A percentile compares a stretch with the other conserved stretches of the same genome.
These are phyloP conservation scores for Candida sojae DNA, from an alignment of 1,139 yeast species.

Conservation along the genomic window DNA sequence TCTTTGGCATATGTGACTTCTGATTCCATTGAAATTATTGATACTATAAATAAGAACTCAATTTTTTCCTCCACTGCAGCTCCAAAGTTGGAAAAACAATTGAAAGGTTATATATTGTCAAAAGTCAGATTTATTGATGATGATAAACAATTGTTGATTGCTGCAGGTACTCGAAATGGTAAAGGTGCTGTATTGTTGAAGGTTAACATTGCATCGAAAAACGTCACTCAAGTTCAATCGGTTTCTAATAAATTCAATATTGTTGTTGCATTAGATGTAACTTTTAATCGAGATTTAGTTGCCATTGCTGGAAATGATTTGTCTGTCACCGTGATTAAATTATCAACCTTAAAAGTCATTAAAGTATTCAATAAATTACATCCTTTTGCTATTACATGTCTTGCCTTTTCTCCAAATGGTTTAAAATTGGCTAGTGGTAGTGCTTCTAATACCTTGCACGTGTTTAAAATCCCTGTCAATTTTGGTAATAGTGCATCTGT, in stretches of 20 bases:
- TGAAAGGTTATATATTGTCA: slow-evolving; percentile 44
- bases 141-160: slow-evolving; percentile 49
- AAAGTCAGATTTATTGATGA: slow-evolving; percentile 62
- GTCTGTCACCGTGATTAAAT: slow-evolving; percentile 58
- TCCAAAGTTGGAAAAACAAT: slow-evolving; percentile 24
- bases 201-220: slow-evolving; percentile 44
- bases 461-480: slow-evolving; percentile 60
- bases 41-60: slow-evolving; percentile 43
- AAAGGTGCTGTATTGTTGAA: slow-evolving; percentile 40
- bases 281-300: slow-evolving; percentile 46
- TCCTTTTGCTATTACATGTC: slow-evolving; percentile 76
- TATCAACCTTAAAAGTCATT: slow-evolving; percentile 51
- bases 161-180: slow-evolving; percentile 52
- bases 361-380: slow-evolving; percentile 64
- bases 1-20: slow-evolving; percentile 60
- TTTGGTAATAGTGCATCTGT: slow-evolving; percentile 46
- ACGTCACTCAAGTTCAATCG: slow-evolving; percentile 41
- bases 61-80: slow-evolving; percentile 32
- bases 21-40: slow-evolving; percentile 51
- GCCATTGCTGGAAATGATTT: slow-evolving; percentile 80
- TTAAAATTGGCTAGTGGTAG: slow-evolving; percentile 72
- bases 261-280: slow-evolving; percentile 68
- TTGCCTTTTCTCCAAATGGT: slow-evolving; percentile 72
- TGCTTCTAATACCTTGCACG: slow-evolving; percentile 74
- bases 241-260: slow-evolving; percentile 60